Conservation (phyloP, 2,329 filamentous ascomycete species). For the Hypoxylon sp. region DNA sequence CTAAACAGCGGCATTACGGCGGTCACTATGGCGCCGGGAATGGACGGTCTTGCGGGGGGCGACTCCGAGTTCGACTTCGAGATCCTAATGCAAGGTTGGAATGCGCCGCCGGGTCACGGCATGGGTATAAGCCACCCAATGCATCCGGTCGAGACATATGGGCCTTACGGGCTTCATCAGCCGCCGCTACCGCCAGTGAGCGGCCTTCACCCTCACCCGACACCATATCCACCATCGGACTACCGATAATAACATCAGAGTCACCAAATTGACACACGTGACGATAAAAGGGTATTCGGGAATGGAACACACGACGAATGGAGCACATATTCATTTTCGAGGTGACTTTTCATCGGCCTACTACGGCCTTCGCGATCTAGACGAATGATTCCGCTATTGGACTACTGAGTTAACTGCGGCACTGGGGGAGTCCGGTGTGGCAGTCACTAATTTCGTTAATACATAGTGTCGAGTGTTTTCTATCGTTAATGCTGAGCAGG, state of each 20-base stretch:
- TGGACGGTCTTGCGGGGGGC: constrained; percentile 44
- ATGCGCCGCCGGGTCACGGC: constrained; percentile 9
- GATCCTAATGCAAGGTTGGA: constrained; percentile 50
- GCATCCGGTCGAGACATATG: constrained; percentile 36
- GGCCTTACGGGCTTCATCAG: constrained; percentile 37
- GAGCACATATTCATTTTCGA: constrained; percentile 25
- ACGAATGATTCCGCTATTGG: constrained; percentile 19
- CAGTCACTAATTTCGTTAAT: constrained; percentile 13
- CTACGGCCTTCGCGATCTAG: constrained; percentile 15
- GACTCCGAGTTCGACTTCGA: constrained; percentile 55
- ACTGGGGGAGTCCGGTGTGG: constrained; percentile 11
- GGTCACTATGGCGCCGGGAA: constrained; percentile 38
- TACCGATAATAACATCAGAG: constrained; percentile 31
- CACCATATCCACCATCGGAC: constrained; percentile 40
- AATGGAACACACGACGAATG: not conserved
- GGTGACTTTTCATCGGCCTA: constrained; percentile 10
- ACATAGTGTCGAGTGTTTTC: constrained; percentile 10
- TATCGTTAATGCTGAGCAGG: constrained; percentile 17
- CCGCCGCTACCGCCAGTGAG: constrained; percentile 28
- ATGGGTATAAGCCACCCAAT: constrained; percentile 26
- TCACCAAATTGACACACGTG: constrained; percentile 2
- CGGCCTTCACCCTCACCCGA: constrained; percentile 32
- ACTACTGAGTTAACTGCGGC: not conserved
- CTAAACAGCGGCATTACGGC: constrained; percentile 42
- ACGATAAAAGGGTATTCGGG: not conserved